These are phyloP conservation scores for Candida ulmi DNA, from an alignment of 805 yeast species.

Conservation along the genomic window DNA sequence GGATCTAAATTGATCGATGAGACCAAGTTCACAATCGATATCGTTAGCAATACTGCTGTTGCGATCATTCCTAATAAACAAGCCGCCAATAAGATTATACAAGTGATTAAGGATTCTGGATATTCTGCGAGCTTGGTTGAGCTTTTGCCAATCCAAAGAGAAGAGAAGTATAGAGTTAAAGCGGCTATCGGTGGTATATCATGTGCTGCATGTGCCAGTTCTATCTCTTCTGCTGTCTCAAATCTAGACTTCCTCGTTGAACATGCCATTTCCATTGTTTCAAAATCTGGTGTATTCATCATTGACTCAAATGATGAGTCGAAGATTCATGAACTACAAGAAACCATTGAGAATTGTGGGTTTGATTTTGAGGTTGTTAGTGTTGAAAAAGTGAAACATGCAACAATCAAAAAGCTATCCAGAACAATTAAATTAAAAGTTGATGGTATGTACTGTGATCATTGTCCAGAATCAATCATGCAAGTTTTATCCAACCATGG, in stretches of 20 bases:
- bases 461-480: conserved; percentile 58
- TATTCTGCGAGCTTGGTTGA: conserved; percentile 49
- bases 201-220: conserved; percentile 63
- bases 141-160: conserved; percentile 49
- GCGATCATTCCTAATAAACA: conserved; percentile 49
- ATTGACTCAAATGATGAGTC: conserved; percentile 36
- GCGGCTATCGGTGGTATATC: conserved; percentile 72
- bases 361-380: conserved; percentile 51
- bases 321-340: conserved; percentile 36
- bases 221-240: conserved; percentile 43
- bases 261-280: conserved; percentile 49
- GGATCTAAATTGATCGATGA: conserved; percentile 10
- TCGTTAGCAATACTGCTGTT: conserved; percentile 46
- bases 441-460: conserved; percentile 64
- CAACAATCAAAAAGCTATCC: conserved; percentile 41
- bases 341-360: conserved; percentile 60
- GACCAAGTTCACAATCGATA: conserved; percentile 40
- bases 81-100: conserved; percentile 42
- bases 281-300: conserved; percentile 59
- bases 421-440: conserved; percentile 53
- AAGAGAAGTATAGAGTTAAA: conserved; percentile 42
- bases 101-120: conserved; percentile 39
- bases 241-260: conserved; percentile 48
- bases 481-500: conserved; percentile 47
- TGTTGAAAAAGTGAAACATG: conserved; percentile 38